Conservation (phyloP, 2,329 filamentous ascomycete genomes). For the Calonectria honghensis region DNA sequence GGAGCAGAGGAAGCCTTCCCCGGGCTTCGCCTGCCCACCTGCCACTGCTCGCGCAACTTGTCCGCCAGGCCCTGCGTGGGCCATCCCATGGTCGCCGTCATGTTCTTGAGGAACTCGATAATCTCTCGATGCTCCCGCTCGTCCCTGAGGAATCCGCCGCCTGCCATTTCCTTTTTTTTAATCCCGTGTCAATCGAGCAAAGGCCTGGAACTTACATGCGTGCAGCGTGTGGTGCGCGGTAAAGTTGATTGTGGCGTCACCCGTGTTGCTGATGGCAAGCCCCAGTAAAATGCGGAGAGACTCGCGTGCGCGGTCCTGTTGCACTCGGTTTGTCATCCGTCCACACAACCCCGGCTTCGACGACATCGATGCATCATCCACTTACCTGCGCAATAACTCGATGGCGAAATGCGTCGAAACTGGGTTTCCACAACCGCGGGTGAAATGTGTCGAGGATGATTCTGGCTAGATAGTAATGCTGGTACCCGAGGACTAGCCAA, state of each 20-base stretch:
- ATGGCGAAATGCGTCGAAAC: constrained; percentile 49
- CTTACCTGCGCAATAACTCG: constrained; percentile 48
- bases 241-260: constrained; percentile 51
- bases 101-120: constrained; percentile 41
- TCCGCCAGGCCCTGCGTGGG: constrained; percentile 40
- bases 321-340: not conserved
- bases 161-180: constrained; percentile 13
- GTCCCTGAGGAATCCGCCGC: constrained; percentile 43
- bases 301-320: constrained; percentile 48
- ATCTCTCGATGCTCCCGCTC: constrained; percentile 40
- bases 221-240: constrained; percentile 54
- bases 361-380: not conserved
- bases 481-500: constrained; percentile 59
- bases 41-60: constrained; percentile 43
- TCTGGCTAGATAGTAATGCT: constrained; percentile 63
- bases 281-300: constrained; percentile 52
- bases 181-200: not conserved
- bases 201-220: constrained; percentile 47
- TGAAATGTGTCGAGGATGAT: constrained; percentile 64
- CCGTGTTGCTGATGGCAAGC: constrained; percentile 53
- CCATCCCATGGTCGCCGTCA: constrained; percentile 45
- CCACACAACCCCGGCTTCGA: not conserved
- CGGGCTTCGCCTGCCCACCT: constrained; percentile 27
- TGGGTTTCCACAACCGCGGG: constrained; percentile 54
- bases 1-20: constrained; percentile 40